Evolutionary conservation across 805 yeast genomes (phyloP).

Genomic region (Yarrowia hollandica): DNA sequence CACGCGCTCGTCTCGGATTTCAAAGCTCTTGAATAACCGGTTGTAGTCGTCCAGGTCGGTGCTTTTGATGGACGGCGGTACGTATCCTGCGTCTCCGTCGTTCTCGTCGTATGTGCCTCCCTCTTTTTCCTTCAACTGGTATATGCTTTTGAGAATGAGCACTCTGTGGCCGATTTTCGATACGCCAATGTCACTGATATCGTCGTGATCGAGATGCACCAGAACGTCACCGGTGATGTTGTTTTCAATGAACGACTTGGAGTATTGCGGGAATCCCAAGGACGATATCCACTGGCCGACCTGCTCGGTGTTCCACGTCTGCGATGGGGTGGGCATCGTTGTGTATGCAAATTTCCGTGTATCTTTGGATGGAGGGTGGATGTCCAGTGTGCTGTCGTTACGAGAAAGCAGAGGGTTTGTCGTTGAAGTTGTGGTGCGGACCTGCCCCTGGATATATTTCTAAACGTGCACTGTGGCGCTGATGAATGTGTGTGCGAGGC

Average conservation of each 20-base stretch:
- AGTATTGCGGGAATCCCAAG: constrained; percentile 22
- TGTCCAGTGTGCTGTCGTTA: no score
- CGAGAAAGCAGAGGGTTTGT: no score
- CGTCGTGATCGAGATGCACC: constrained; percentile 65
- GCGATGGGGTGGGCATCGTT: neutral
- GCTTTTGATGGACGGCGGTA: constrained; percentile 5
- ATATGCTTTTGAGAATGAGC: constrained; percentile 57
- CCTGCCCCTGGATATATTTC: no score
- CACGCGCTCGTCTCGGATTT: constrained; percentile 40
- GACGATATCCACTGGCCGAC: constrained; percentile 19
- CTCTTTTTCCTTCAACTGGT: constrained; percentile 48
- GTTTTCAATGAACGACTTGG: constrained; percentile 49
- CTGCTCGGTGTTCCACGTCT: constrained; percentile 4
- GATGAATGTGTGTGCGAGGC: no score
- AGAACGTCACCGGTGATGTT: constrained; percentile 73
- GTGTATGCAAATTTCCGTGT: no score
- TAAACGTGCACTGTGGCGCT: no score
- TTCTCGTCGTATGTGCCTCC: constrained; percentile 29
- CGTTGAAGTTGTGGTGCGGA: no score
- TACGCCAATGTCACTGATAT: constrained; percentile 73
- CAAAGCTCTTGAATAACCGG: constrained; percentile 31
- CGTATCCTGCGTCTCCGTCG: constrained; percentile 25
- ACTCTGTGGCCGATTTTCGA: constrained; percentile 56
- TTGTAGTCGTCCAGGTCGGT: constrained; percentile 9
- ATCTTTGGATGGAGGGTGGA: no score